phyloP scores from a whole-genome alignment of 164 flowering plant species.

The Chimonanthus salicifolius region DNA sequence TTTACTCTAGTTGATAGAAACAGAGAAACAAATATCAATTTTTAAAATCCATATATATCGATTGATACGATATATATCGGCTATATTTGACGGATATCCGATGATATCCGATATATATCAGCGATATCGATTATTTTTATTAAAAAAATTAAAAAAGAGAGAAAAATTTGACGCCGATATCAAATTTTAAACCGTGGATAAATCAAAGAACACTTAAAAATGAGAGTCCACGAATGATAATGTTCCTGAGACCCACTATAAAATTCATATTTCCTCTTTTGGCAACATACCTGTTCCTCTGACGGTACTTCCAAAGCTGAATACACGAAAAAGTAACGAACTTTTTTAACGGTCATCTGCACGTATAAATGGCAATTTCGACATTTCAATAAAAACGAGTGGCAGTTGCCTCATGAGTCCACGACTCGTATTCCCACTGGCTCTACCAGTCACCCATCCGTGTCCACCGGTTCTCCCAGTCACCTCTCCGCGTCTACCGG shows the following conservation, averaged over 20 bases:
- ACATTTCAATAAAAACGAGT: background rate
- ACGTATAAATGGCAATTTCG: background rate
- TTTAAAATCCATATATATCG: no score
- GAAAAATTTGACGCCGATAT: no score
- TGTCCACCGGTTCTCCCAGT: background rate
- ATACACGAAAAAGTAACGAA: background rate
- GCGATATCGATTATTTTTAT: no score
- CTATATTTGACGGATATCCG: no score
- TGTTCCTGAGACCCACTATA: background rate
- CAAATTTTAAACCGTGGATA: no score
- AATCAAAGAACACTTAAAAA: no score
- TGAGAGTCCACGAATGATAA: no score
- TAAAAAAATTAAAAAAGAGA: no score
- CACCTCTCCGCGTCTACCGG: background rate
- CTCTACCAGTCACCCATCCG: background rate
- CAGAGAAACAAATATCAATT: no score
- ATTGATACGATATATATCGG: no score
- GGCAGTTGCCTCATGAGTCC: background rate
- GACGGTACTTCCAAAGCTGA: background rate
- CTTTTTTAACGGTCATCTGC: background rate
- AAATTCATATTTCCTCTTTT: background rate
- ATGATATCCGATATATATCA: no score
- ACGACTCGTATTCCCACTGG: background rate
- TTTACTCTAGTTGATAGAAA: no score
- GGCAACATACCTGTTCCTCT: background rate